Percentiles rank a stretch among this genome's conserved stretches.
phyloP scores from a whole-genome alignment of 31 red algal genomes.

The Asparagopsis taxiformis region DNA sequence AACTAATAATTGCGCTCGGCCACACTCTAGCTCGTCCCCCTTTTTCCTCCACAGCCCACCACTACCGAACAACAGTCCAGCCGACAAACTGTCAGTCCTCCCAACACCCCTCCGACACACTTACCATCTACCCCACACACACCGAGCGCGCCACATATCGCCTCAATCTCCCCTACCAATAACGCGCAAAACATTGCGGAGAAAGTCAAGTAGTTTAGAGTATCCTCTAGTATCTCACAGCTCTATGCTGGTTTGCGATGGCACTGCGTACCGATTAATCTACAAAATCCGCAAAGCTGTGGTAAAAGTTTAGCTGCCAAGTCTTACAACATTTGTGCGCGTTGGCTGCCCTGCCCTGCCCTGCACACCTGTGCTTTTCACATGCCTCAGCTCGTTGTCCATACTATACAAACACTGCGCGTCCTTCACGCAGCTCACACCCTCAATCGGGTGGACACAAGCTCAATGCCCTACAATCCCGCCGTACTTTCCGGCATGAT shows the following conservation, averaged over 20 bases:
- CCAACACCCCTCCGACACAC: too few species aligned
- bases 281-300: background rate
- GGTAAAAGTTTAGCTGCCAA: too few species aligned
- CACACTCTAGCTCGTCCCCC: too few species aligned
- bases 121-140: too few species aligned
- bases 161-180: too few species aligned
- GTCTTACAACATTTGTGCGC: background rate
- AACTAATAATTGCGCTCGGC: too few species aligned
- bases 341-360: too few species aligned
- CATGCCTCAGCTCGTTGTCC: background rate
- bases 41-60: too few species aligned
- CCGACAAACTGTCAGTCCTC: too few species aligned
- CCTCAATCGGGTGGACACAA: background rate
- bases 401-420: background rate
- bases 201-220: background rate
- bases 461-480: background rate
- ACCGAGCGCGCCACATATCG: too few species aligned
- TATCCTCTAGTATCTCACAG: slow-evolving; percentile 3
- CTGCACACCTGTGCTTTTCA: background rate
- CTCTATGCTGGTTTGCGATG: background rate
- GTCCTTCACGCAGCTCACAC: background rate
- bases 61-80: too few species aligned
- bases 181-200: background rate
- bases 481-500: slow-evolving; percentile 50
- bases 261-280: background rate